Percentiles rank a stretch among this genome's conserved stretches.
These are phyloP conservation scores for Ilex aquifolium DNA, from an alignment of 257 asterid genomes.

Conservation along the genomic window DNA sequence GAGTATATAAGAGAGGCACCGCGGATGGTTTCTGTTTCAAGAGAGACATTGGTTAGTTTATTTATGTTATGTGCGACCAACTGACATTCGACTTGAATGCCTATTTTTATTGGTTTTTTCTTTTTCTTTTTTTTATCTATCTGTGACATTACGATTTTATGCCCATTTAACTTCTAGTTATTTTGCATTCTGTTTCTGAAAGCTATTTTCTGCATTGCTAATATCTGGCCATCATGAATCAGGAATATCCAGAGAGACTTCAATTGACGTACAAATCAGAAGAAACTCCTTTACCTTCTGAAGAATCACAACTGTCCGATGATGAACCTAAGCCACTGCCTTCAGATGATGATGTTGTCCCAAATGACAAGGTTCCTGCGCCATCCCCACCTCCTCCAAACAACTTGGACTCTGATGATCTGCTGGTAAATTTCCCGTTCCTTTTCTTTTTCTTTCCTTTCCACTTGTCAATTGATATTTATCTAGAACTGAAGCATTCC, in stretches of 20 bases:
- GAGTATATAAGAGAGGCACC: conserved; percentile 54
- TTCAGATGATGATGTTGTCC: conserved; percentile 33
- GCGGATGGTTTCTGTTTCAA: conserved; percentile 42
- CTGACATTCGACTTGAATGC: no score
- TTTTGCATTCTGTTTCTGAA: not conserved
- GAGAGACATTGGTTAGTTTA: conserved; percentile 40
- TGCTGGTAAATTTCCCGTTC: conserved; percentile 46
- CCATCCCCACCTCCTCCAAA: conserved; percentile 44
- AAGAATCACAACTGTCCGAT: conserved; percentile 37
- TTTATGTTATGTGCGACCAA: conserved; percentile 1
- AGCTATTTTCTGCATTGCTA: not conserved
- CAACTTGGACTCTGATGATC: conserved; percentile 63
- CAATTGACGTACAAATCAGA: conserved; percentile 91
- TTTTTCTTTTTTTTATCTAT: no score
- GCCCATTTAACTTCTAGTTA: not conserved
- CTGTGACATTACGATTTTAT: no score
- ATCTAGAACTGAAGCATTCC: not conserved
- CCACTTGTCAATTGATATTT: no score
- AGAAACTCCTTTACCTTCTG: conserved; percentile 57
- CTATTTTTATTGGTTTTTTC: no score
- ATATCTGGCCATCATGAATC: conserved; percentile 14
- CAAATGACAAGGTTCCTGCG: conserved; percentile 37
- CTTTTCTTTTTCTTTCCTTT: not conserved
- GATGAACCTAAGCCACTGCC: conserved; percentile 53
- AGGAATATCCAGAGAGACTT: conserved; percentile 96